Base-by-base conservation (phyloP, 176 grass and related monocot species). In the Lolium multiflorum region DNA sequence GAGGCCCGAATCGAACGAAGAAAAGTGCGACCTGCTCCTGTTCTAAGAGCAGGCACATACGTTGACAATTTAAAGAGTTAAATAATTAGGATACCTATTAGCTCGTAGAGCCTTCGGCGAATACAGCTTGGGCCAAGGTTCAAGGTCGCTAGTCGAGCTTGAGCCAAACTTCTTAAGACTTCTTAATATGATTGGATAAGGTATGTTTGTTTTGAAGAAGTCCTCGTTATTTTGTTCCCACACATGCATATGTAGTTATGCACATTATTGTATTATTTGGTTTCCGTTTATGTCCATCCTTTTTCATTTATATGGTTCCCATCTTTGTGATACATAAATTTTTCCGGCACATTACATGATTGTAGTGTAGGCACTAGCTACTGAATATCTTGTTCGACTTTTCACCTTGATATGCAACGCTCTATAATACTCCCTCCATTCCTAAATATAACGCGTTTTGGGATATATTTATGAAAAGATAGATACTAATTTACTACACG, bases 291-390 rank as follows among this genome's bases (percentile, higher is more conserved):
- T 82, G 50, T 82, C 35, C 20, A 71, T 71, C 12, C n/a, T 6
- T 71, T 57, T 82, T 82, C 66, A 37, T 43, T n/a, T 54, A 69
- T 7, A 54, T 82, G 50, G 35, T 71, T 82, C 41, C 13, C 20
- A 26, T 26, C 28, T 41, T 55, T 82, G 17, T 73, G 52, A 58
- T 83, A 83, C 37, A 62, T 11, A 62, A 44, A 22, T 75, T 61
- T 26, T 44, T 39, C 17, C 54, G 11, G 46, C 12, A 72, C 7
- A 55, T 50, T 44, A 79, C 43, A 64, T 52, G 60, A 71, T 82
- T 21, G 28, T 10, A 81, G 31, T 11, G 16, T 15, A 47, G 21
- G 9, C 71, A 75, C 25, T 50, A 54, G 55, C 57, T 24, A 83
- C 9, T 28, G 39, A 20, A 48, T 61, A 17, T 11, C 55, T 49